These are phyloP conservation scores for Afroboletus lepidellus DNA, from an alignment of 1,284 basidiomycete genomes.

Conservation along the genomic window DNA sequence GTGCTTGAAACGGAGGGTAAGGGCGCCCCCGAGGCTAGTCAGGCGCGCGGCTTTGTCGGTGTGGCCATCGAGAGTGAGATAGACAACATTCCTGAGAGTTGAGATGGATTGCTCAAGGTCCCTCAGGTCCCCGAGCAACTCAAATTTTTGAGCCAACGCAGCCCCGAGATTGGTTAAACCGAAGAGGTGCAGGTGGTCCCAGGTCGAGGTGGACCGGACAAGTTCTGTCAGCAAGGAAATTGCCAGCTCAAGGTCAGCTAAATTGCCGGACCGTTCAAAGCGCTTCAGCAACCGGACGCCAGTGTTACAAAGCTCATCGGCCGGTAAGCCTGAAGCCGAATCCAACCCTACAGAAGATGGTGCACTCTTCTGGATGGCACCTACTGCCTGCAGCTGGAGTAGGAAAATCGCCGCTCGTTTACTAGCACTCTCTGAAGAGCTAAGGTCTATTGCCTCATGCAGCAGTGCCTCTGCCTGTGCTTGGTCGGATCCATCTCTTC, in stretches of 20 bases:
- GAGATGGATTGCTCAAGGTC: constrained; percentile 4
- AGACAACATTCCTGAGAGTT: background rate
- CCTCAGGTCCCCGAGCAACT: background rate
- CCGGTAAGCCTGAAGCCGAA: no score
- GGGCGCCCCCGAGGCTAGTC: background rate
- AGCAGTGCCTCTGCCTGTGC: background rate
- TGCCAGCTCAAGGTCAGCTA: background rate
- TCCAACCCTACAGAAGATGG: background rate
- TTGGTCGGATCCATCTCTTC: background rate
- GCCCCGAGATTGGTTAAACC: background rate
- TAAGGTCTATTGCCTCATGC: background rate
- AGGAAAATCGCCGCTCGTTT: background rate
- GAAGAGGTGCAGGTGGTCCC: background rate
- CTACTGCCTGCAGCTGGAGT: background rate
- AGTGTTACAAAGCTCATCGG: background rate
- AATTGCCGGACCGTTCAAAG: background rate
- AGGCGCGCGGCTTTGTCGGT: background rate
- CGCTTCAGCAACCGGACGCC: background rate
- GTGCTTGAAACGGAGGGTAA: background rate
- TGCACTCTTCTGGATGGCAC: background rate
- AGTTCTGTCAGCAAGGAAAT: background rate
- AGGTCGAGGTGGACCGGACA: background rate
- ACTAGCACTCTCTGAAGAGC: background rate
- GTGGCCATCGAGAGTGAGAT: background rate
- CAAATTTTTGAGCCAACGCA: background rate